Conservation (phyloP, 2,329 filamentous ascomycete species). For the Helotiales sp. region DNA sequence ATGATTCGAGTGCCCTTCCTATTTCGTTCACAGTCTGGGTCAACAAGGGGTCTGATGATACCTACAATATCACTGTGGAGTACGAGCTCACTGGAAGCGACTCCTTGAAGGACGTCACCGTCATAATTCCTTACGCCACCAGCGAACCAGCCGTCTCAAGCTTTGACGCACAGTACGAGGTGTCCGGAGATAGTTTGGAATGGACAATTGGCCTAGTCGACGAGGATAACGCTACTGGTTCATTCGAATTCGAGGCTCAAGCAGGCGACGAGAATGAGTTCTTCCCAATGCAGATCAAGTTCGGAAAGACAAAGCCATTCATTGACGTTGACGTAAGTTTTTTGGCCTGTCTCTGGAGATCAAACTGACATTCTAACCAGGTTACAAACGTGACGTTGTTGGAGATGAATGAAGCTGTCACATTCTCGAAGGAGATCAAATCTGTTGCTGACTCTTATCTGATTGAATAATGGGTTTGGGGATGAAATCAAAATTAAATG, state of each 20-base stretch:
- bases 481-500: conserved; percentile 33
- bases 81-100: conserved; percentile 90
- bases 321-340: conserved; percentile 89
- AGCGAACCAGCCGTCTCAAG: conserved; percentile 88
- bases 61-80: conserved; percentile 90
- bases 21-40: conserved; percentile 99
- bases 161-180: conserved; percentile 93
- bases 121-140: conserved; percentile 84
- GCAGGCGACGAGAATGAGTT: conserved; percentile 90
- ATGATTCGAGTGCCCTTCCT: conserved; percentile 80
- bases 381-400: conserved; percentile 72
- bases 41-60: conserved; percentile 80
- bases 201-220: conserved; percentile 91
- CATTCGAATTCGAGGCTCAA: conserved; percentile 94
- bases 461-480: conserved; percentile 62
- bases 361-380: conserved; percentile 45
- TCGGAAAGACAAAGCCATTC: conserved; percentile 84
- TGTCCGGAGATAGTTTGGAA: conserved; percentile 88
- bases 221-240: conserved; percentile 79
- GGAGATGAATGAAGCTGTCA: conserved; percentile 78
- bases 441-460: conserved; percentile 76
- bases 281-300: conserved; percentile 94
- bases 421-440: conserved; percentile 82
- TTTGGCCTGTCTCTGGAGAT: not conserved
- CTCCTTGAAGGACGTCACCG: conserved; percentile 79